A percentile compares a stretch with the other conserved stretches of the same genome.
phyloP scores from a whole-genome alignment of 345 rosid species.

The Syzygium oleosum region DNA sequence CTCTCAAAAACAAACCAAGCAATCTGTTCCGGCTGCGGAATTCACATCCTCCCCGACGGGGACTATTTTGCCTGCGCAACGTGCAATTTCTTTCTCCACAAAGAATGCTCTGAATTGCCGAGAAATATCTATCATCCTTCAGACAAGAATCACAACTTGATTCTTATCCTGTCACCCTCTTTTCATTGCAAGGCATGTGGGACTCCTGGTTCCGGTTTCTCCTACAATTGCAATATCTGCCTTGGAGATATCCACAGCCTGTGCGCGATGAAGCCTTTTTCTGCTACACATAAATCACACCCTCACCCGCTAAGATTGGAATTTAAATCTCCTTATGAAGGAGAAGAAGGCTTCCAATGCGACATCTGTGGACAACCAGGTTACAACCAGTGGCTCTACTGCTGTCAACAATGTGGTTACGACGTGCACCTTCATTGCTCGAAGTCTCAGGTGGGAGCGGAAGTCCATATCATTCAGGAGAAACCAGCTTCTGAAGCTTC shows the following conservation, averaged over 20 bases:
- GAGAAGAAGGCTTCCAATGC: background rate
- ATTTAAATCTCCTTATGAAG: conserved; percentile 1
- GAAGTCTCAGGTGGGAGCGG: background rate
- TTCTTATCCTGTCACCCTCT: background rate
- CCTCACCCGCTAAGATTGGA: background rate
- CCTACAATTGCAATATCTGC: background rate
- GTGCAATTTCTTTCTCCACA: background rate
- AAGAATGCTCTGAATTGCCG: conserved; percentile 1
- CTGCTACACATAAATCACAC: background rate
- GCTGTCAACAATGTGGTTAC: background rate
- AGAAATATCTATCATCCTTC: background rate
- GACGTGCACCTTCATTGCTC: background rate
- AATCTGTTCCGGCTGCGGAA: background rate
- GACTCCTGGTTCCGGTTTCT: background rate
- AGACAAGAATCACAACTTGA: background rate
- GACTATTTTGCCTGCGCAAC: background rate
- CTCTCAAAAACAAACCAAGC: background rate
- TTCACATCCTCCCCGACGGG: background rate
- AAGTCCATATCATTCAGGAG: background rate
- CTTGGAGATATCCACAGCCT: background rate
- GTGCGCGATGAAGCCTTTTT: background rate
- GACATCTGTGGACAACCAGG: background rate
- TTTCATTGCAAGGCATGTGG: conserved; percentile 5
- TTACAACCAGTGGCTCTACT: background rate
- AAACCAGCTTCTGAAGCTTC: background rate